Evolutionary conservation across 139 green algal species (phyloP).

Genomic region (Chlorella sp.): DNA sequence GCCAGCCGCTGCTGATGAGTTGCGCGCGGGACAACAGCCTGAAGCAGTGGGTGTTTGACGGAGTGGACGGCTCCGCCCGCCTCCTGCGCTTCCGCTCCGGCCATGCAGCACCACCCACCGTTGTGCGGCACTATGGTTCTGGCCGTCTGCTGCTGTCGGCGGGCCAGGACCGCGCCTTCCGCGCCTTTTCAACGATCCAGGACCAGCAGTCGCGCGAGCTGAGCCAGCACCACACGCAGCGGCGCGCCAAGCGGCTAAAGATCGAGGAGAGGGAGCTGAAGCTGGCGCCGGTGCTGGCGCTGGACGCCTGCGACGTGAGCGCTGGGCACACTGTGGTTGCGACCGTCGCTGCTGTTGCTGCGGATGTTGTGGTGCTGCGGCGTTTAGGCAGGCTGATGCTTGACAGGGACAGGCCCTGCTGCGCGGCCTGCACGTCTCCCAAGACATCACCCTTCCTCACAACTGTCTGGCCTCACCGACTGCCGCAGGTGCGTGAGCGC

Average conservation of each 20-base stretch:
- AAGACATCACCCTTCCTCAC: no score
- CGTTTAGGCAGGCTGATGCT: not conserved
- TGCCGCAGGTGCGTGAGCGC: conserved; percentile 85
- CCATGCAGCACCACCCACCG: conserved; percentile 84
- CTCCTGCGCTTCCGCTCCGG: conserved; percentile 93
- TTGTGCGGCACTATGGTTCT: conserved; percentile 81
- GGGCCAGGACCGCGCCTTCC: conserved; percentile 91
- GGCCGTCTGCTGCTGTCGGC: conserved; percentile 83
- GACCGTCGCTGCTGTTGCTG: no score
- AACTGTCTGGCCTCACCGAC: not conserved
- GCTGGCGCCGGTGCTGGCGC: conserved; percentile 75
- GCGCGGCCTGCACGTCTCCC: no score
- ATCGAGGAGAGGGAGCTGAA: conserved; percentile 88
- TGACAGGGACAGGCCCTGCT: no score
- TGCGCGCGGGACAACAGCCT: conserved; percentile 89
- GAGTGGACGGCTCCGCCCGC: conserved; percentile 49
- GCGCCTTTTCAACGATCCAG: conserved; percentile 90
- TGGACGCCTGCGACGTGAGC: conserved; percentile 76
- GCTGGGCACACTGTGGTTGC: no score
- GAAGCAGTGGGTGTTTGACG: conserved; percentile 98
- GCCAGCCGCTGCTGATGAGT: conserved; percentile 92
- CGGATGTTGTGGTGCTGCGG: no score
- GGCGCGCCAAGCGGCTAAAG: conserved; percentile 78
- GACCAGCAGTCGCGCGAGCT: conserved; percentile 96
- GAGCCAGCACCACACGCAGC: conserved; percentile 80